Percentiles rank a stretch among this genome's conserved stretches.
Conservation (phyloP, 108 stramenopile species). For the Phaeodactylum tricornutum region DNA sequence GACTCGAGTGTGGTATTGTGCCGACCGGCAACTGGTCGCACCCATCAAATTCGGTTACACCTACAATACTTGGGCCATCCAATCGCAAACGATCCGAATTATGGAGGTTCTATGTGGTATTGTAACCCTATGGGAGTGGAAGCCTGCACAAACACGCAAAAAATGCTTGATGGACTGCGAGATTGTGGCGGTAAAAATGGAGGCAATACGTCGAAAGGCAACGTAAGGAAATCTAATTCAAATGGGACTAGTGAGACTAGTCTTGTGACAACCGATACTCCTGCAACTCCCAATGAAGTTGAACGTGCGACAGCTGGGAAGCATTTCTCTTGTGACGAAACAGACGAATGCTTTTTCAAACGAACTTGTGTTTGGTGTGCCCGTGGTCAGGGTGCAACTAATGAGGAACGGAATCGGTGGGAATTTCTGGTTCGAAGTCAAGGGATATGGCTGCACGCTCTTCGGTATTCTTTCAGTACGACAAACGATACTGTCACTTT, state of each 20-base stretch:
- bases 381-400: conserved; percentile 22
- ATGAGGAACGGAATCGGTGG: conserved; percentile 28
- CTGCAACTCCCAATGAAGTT: conserved; percentile 57
- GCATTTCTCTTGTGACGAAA: no score
- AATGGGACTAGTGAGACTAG: not conserved
- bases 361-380: conserved; percentile 86
- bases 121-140: conserved; percentile 37
- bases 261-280: conserved; percentile 9
- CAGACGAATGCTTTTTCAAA: conserved; percentile 49
- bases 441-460: conserved; percentile 79
- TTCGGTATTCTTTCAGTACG: no score
- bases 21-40: conserved; percentile 64
- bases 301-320: no score
- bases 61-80: conserved; percentile 72
- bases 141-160: conserved; percentile 29
- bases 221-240: not conserved
- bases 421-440: conserved; percentile 68
- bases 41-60: conserved; percentile 84
- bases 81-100: conserved; percentile 85
- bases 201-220: not conserved
- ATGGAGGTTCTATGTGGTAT: conserved; percentile 77
- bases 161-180: conserved; percentile 21
- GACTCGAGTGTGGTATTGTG: conserved; percentile 70
- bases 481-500: no score
- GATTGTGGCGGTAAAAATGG: not conserved